Conservation (phyloP, 176 grass and related monocot genomes). For the Aegilops tauschii region DNA sequence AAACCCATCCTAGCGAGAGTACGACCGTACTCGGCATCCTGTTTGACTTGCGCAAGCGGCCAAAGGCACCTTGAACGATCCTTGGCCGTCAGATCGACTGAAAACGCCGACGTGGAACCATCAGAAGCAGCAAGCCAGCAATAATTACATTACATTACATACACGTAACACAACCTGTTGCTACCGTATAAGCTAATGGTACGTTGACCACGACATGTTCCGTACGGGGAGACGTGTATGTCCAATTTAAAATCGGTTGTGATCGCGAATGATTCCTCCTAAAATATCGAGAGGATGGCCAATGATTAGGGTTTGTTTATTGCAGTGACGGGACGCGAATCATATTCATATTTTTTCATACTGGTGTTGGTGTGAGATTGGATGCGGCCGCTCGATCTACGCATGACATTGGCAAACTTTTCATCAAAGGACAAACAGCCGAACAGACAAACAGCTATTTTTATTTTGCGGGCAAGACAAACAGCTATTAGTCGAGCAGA, state of each 20-base stretch:
- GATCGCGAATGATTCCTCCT: not conserved
- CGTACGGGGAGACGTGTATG: not conserved
- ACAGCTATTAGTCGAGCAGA: too few relatives aligned
- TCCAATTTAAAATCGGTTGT: not conserved
- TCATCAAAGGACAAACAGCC: not conserved
- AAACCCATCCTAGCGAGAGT: too few relatives aligned
- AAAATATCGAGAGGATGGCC: not conserved
- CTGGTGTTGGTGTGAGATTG: not conserved
- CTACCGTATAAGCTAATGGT: not conserved
- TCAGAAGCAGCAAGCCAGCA: not conserved
- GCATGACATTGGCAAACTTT: too few relatives aligned
- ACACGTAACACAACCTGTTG: not conserved
- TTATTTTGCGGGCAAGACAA: too few relatives aligned
- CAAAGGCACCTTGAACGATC: too few relatives aligned
- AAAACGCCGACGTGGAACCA: not conserved
- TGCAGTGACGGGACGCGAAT: not conserved
- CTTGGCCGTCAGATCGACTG: too few relatives aligned
- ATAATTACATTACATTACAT: not conserved
- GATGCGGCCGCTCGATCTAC: not conserved
- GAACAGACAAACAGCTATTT: too few relatives aligned
- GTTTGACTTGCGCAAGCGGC: too few relatives aligned
- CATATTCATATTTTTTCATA: too few relatives aligned
- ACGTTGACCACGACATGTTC: not conserved
- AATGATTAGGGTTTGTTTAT: constrained; percentile 4
- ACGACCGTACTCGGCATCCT: too few relatives aligned